Evolutionary conservation across 2,329 filamentous ascomycete species (phyloP).

Genomic region (Bipolaris victoriae): DNA sequence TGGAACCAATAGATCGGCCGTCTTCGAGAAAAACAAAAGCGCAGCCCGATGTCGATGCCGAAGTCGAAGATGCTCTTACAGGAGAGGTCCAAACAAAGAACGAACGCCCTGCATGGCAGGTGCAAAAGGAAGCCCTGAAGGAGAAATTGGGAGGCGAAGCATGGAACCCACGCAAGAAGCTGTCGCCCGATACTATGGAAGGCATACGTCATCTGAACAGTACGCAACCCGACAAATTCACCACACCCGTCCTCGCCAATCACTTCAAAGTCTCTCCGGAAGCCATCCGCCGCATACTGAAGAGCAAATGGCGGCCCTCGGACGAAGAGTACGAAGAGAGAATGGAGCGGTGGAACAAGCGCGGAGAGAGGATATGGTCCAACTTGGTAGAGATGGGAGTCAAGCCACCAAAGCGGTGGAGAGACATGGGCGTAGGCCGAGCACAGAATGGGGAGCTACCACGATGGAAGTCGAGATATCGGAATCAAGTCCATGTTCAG

Average conservation of each 20-base stretch:
- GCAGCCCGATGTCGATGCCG: slow-evolving; percentile 9
- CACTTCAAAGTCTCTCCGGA: slow-evolving; percentile 89
- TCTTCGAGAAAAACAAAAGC: background rate
- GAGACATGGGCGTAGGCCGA: slow-evolving; percentile 53
- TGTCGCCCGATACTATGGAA: slow-evolving; percentile 91
- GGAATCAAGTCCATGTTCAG: slow-evolving; percentile 38
- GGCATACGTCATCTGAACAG: slow-evolving; percentile 83
- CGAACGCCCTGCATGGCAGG: slow-evolving; percentile 66
- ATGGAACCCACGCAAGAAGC: slow-evolving; percentile 82
- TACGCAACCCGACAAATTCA: slow-evolving; percentile 78
- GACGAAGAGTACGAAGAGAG: slow-evolving; percentile 54
- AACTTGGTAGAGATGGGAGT: slow-evolving; percentile 59
- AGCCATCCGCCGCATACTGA: slow-evolving; percentile 84
- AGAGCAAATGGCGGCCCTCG: slow-evolving; percentile 73
- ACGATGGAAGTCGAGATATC: slow-evolving; percentile 40
- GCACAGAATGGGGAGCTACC: slow-evolving; percentile 36
- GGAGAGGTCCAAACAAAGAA: slow-evolving; percentile 37
- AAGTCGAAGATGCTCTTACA: slow-evolving; percentile 29
- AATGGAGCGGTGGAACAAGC: slow-evolving; percentile 54
- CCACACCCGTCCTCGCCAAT: slow-evolving; percentile 72
- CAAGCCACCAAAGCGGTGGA: slow-evolving; percentile 62
- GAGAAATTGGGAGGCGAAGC: slow-evolving; percentile 76
- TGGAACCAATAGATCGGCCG: background rate
- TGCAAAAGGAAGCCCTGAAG: slow-evolving; percentile 75
- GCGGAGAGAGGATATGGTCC: slow-evolving; percentile 57